These are phyloP conservation scores for Geotrichum siamense DNA, from an alignment of 1,139 yeast species.

Conservation along the genomic window DNA sequence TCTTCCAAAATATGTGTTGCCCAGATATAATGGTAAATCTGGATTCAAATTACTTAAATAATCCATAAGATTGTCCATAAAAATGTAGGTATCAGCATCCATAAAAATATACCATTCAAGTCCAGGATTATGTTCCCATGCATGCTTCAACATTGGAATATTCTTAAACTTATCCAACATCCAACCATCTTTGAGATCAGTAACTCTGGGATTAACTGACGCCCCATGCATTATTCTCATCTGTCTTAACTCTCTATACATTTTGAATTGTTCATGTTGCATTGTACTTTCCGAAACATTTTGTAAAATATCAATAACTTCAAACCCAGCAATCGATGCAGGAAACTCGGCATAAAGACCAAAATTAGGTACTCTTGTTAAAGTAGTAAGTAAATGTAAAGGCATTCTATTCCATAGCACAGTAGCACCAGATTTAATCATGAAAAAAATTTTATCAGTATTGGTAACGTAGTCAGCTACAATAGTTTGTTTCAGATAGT, in stretches of 20 bases:
- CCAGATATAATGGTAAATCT: conserved; percentile 29
- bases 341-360: conserved; percentile 34
- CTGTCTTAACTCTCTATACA: conserved; percentile 28
- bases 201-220: conserved; percentile 15
- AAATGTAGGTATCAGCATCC: conserved; percentile 35
- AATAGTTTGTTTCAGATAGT: conserved; percentile 24
- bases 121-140: conserved; percentile 29
- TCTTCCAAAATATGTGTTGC: conserved; percentile 24
- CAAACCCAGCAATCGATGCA: conserved; percentile 31
- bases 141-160: conserved; percentile 36
- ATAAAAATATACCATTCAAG: conserved; percentile 36
- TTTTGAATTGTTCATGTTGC: conserved; percentile 23
- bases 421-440: conserved; percentile 36
- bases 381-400: conserved; percentile 33
- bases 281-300: conserved; percentile 28
- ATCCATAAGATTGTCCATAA: conserved; percentile 29
- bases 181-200: conserved; percentile 29
- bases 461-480: conserved; percentile 27
- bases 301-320: conserved; percentile 32
- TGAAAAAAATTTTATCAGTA: conserved; percentile 27
- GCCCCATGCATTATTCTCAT: conserved; percentile 24
- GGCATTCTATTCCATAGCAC: conserved; percentile 36
- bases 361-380: conserved; percentile 33
- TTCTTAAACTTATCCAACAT: conserved; percentile 35
- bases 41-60: conserved; percentile 28